These are phyloP conservation scores for Alternaria infectoria DNA, from an alignment of 2,329 filamentous ascomycete species.

Conservation along the genomic window DNA sequence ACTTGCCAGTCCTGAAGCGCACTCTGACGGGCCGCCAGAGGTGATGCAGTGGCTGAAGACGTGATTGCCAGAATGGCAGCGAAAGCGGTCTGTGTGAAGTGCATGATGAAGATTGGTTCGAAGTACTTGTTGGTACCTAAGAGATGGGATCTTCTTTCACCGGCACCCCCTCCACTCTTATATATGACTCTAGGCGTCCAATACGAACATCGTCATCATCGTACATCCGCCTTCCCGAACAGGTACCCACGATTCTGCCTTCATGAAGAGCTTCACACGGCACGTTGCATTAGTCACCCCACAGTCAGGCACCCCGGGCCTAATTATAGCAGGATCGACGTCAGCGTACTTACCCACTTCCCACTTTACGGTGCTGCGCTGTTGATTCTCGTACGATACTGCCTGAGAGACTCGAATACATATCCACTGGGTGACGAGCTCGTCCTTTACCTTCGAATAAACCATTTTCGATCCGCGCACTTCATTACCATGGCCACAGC, in stretches of 20 bases:
- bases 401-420: no score
- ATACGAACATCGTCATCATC: neutral
- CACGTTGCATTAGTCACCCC: conserved; percentile 4
- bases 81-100: conserved; percentile 13
- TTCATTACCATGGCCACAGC: no score
- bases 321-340: conserved; percentile 9
- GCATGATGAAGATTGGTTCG: conserved; percentile 8
- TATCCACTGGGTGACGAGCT: no score
- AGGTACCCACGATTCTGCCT: neutral
- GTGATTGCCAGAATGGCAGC: conserved; percentile 16
- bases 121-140: neutral
- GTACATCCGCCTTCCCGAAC: neutral
- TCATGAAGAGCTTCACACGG: neutral
- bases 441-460: no score
- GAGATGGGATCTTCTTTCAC: neutral
- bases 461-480: no score
- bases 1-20: conserved; percentile 31
- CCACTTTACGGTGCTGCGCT: neutral
- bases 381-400: neutral
- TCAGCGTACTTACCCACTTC: neutral
- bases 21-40: conserved; percentile 17
- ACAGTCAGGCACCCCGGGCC: conserved; percentile 1
- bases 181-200: neutral
- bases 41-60: conserved; percentile 8
- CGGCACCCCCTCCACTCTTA: neutral